A percentile compares a stretch with the other conserved stretches of the same genome.
phyloP scores from a whole-genome alignment of 179 eudicot genomes.

The Carnegiea gigantea region DNA sequence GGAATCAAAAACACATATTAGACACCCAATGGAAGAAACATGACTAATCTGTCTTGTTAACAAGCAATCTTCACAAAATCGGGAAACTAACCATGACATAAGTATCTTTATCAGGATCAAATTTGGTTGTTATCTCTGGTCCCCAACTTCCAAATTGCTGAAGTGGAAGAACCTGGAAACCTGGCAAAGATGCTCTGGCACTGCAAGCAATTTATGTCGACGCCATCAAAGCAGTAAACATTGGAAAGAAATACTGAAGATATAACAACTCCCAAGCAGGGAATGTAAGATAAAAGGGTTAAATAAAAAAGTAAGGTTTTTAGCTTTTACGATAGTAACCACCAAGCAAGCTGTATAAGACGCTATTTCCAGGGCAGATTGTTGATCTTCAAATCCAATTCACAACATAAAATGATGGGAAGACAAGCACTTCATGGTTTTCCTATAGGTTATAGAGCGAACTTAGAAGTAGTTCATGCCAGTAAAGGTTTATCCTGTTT shows the following conservation, averaged over 20 bases:
- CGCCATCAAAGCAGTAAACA: neutral
- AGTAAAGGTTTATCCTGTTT: neutral
- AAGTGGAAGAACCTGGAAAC: conserved; percentile 88
- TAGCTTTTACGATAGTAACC: neutral
- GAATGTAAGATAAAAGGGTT: neutral
- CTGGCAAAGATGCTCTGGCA: conserved; percentile 74
- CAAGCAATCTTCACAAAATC: neutral
- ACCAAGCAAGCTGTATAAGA: neutral
- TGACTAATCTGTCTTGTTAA: neutral
- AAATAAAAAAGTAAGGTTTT: neutral
- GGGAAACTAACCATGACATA: conserved; percentile 73
- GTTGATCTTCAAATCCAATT: neutral
- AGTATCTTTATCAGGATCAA: conserved; percentile 80
- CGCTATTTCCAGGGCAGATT: neutral
- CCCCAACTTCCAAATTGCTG: conserved; percentile 95
- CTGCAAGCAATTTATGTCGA: conserved; percentile 36
- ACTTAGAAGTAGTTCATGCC: neutral
- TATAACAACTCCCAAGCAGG: conserved; percentile 1
- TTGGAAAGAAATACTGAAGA: neutral
- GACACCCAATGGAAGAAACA: neutral
- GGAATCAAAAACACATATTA: conserved; percentile 33
- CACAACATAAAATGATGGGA: neutral
- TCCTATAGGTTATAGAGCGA: neutral
- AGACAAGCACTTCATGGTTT: neutral
- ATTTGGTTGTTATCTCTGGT: conserved; percentile 75